phyloP scores from a whole-genome alignment of 306 rosid genomes.

The Lagenaria siceraria region DNA sequence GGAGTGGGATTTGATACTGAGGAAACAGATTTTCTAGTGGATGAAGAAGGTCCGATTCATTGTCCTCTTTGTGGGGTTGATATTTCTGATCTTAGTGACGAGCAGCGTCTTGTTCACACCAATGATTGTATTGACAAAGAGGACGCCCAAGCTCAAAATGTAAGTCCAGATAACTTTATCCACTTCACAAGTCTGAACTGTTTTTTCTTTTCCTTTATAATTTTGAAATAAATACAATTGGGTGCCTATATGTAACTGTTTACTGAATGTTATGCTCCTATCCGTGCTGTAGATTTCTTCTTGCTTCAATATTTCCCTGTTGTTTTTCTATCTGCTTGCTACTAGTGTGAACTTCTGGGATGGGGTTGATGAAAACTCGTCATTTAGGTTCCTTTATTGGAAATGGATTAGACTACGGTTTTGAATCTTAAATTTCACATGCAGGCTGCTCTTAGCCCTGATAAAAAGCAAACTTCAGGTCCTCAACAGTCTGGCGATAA shows the following conservation, averaged over 20 bases:
- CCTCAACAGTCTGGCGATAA: conserved; percentile 12
- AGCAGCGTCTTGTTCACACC: conserved; percentile 51
- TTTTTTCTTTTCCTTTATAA: neutral
- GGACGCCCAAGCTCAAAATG: conserved; percentile 29
- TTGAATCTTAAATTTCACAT: neutral
- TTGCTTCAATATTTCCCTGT: neutral
- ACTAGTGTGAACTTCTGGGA: neutral
- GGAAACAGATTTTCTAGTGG: conserved; percentile 9
- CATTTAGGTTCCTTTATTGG: neutral
- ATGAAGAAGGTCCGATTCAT: conserved; percentile 16
- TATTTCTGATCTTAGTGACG: conserved; percentile 46
- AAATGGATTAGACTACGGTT: neutral
- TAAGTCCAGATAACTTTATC: conserved; percentile 12
- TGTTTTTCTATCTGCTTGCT: neutral
- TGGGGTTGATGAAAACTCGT: neutral
- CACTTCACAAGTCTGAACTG: neutral
- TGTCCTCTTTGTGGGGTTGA: conserved; percentile 77
- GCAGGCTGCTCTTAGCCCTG: conserved; percentile 30
- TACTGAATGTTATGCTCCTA: neutral
- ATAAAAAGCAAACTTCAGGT: conserved; percentile 19
- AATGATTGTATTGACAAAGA: conserved; percentile 57
- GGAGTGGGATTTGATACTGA: conserved; percentile 4
- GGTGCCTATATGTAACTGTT: neutral
- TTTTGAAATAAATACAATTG: neutral
- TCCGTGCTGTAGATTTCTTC: neutral